Evolutionary conservation across 73 alveolate species (phyloP).

Genomic region (Effrenium voratum): DNA sequence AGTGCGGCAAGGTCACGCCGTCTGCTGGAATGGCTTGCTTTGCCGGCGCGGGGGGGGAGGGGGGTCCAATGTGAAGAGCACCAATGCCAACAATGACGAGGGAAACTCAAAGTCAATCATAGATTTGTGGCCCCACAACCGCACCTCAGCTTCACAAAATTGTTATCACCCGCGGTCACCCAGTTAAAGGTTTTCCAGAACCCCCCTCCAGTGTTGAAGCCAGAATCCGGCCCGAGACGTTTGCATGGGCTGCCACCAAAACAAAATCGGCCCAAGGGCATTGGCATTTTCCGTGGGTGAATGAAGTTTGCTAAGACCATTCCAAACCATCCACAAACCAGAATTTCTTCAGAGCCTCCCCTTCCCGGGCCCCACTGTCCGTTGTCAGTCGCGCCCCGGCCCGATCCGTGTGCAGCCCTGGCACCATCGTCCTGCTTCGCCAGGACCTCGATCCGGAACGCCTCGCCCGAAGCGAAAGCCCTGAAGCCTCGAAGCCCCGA

Average conservation of each 20-base stretch:
- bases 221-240: no score
- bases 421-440: constrained; percentile 79
- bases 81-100: not conserved
- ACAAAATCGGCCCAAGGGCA: not conserved
- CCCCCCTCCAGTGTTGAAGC: no score
- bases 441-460: constrained; percentile 82
- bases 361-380: not conserved
- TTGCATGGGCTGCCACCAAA: not conserved
- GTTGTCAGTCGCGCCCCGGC: not conserved
- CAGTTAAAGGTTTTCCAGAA: not conserved
- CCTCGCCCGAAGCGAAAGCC: no score
- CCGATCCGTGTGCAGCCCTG: not conserved
- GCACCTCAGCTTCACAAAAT: not conserved
- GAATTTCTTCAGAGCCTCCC: not conserved
- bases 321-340: not conserved
- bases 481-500: not conserved
- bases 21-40: not conserved
- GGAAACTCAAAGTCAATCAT: not conserved
- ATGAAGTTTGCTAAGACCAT: not conserved
- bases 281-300: not conserved
- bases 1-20: not conserved
- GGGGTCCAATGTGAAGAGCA: not conserved
- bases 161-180: not conserved
- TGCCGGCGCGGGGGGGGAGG: not conserved
- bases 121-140: not conserved